These are phyloP conservation scores for Inonotus hispidus DNA, from an alignment of 1,284 basidiomycete genomes.

Conservation along the genomic window DNA sequence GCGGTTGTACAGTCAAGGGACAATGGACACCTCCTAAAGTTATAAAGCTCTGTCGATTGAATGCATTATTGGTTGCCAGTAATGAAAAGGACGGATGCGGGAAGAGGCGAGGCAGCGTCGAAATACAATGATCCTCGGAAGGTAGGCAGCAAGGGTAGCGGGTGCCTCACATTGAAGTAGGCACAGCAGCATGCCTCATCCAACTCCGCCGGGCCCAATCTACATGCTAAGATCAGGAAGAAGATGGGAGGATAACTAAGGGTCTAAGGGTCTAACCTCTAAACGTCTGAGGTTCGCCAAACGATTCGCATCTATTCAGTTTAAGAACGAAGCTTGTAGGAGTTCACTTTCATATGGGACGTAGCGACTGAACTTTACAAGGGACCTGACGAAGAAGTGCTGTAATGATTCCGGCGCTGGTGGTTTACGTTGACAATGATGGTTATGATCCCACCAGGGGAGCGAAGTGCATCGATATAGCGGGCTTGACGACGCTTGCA, in stretches of 20 bases:
- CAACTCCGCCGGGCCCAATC: neutral
- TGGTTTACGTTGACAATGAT: neutral
- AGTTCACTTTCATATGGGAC: neutral
- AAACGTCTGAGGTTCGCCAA: neutral
- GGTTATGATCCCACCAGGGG: neutral
- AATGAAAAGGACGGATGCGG: neutral
- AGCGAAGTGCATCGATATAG: neutral
- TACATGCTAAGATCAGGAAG: neutral
- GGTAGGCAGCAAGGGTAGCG: neutral
- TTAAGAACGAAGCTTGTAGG: neutral
- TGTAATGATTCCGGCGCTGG: neutral
- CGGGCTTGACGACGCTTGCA: neutral
- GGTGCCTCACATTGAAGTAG: neutral
- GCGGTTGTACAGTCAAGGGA: neutral
- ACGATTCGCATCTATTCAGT: neutral
- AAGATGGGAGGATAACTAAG: neutral
- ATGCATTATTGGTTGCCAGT: neutral
- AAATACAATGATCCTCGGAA: neutral
- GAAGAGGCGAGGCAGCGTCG: slow-evolving; percentile 2
- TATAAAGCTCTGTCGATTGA: neutral
- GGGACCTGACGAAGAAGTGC: neutral
- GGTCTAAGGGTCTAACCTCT: neutral
- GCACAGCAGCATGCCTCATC: neutral
- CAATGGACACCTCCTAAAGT: too few species aligned
- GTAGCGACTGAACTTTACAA: neutral